These are phyloP conservation scores for Corchorus capsularis DNA, from an alignment of 345 rosid species.

Conservation along the genomic window DNA sequence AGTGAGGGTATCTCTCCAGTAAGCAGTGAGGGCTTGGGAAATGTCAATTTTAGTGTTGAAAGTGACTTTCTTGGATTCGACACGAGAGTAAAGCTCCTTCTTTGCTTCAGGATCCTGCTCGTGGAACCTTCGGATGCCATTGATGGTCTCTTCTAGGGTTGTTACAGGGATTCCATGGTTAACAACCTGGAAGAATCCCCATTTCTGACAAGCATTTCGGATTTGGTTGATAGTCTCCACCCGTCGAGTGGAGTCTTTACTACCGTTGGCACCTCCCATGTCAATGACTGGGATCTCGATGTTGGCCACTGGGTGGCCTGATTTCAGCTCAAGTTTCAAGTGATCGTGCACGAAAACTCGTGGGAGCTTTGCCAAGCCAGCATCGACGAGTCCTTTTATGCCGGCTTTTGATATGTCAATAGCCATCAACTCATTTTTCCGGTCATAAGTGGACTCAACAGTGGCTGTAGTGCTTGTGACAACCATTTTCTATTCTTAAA, in stretches of 20 bases:
- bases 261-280: neutral
- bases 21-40: slow-evolving; percentile 21
- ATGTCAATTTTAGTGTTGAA: slow-evolving; percentile 31
- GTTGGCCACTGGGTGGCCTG: neutral
- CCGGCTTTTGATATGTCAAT: slow-evolving; percentile 16
- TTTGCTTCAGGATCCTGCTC: slow-evolving; percentile 28
- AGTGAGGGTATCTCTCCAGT: slow-evolving; percentile 33
- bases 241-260: neutral
- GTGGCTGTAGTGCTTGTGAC: too few relatives aligned
- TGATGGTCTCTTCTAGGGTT: slow-evolving; percentile 21
- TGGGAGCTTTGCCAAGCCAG: slow-evolving; percentile 11
- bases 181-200: slow-evolving; percentile 34
- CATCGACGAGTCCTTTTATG: slow-evolving; percentile 18
- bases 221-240: neutral
- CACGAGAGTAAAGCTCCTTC: slow-evolving; percentile 27
- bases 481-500: too few relatives aligned
- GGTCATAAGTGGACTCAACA: slow-evolving; percentile 15
- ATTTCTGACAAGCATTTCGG: slow-evolving; percentile 14
- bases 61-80: neutral
- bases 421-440: slow-evolving; percentile 12
- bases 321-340: slow-evolving; percentile 11
- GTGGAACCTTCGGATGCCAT: slow-evolving; percentile 23
- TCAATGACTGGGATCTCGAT: slow-evolving; percentile 16
- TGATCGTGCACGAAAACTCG: slow-evolving; percentile 17
- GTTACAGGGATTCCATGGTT: slow-evolving; percentile 25